These are phyloP conservation scores for Eudorina sp. DNA, from an alignment of 139 green algal genomes.

Conservation along the genomic window DNA sequence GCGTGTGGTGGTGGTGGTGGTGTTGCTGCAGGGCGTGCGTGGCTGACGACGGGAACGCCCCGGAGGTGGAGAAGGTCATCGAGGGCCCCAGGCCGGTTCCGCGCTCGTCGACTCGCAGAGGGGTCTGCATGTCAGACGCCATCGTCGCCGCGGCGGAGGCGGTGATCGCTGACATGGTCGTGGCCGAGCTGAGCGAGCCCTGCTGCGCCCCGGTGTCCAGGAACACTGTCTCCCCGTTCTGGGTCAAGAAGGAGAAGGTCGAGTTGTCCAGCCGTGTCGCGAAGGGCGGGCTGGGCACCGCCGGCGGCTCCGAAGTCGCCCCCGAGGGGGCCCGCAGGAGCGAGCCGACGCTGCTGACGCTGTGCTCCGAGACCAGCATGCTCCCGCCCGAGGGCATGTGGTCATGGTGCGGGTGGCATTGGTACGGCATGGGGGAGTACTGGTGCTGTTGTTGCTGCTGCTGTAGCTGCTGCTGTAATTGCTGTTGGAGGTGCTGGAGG, in stretches of 20 bases:
- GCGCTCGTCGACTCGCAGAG: no score
- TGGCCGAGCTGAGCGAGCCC: not conserved
- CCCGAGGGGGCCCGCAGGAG: slow-evolving; percentile 6
- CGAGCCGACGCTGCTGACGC: slow-evolving; percentile 4
- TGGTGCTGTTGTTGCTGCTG: not conserved
- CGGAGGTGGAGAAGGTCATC: not conserved
- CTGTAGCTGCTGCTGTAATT: not conserved
- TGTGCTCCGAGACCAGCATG: slow-evolving; percentile 17
- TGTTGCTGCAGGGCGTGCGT: no score
- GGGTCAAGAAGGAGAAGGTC: slow-evolving; percentile 24
- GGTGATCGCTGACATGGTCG: no score
- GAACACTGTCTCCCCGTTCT: not conserved
- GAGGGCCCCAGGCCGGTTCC: not conserved
- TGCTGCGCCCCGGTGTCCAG: not conserved
- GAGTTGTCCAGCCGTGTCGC: not conserved
- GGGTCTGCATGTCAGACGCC: no score
- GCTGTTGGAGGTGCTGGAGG: not conserved
- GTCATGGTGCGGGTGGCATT: not conserved
- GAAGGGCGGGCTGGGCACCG: slow-evolving; percentile 23
- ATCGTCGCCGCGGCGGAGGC: no score
- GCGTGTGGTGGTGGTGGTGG: slow-evolving; percentile 19
- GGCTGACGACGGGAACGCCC: no score
- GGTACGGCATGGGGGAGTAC: not conserved
- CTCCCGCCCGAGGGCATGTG: not conserved
- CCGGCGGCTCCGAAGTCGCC: not conserved